These are phyloP conservation scores for Mycena belliarum DNA, from an alignment of 768 basidiomycete genomes.

Conservation along the genomic window DNA sequence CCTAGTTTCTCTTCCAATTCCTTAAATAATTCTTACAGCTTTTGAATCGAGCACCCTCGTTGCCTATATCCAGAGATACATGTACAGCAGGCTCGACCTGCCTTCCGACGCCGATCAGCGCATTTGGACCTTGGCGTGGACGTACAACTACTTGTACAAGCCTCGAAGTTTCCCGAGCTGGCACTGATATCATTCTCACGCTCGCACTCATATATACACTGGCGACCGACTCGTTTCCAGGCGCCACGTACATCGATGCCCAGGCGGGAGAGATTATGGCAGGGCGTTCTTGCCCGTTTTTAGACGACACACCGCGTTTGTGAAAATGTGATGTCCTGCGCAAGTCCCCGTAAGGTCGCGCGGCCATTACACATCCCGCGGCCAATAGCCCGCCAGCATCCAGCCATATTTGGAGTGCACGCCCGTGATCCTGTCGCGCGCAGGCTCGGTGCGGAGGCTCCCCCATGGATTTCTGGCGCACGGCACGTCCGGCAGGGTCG, in stretches of 20 bases:
- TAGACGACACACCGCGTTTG: neutral
- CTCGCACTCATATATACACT: too few relatives aligned
- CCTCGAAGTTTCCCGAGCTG: too few relatives aligned
- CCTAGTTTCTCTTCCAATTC: too few relatives aligned
- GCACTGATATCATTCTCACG: neutral
- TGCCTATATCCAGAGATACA: too few relatives aligned
- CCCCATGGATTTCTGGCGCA: constrained; percentile 1
- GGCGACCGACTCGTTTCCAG: neutral
- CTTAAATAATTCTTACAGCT: too few relatives aligned
- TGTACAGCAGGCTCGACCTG: too few relatives aligned
- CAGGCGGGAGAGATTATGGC: neutral
- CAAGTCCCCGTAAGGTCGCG: neutral
- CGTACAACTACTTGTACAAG: too few relatives aligned
- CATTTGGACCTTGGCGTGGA: neutral
- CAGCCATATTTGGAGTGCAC: constrained; percentile 7
- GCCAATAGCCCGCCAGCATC: constrained; percentile 1
- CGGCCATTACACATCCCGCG: neutral
- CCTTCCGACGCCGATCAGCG: too few relatives aligned
- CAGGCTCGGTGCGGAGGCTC: constrained; percentile 4
- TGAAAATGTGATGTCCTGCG: too few relatives aligned
- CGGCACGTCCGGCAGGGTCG: neutral
- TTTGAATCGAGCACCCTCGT: too few relatives aligned
- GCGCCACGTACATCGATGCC: constrained; percentile 10
- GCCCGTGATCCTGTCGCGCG: neutral
- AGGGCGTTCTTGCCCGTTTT: neutral